phyloP scores from a whole-genome alignment of 164 flowering plant species.

The Umbilicus rupestris region DNA sequence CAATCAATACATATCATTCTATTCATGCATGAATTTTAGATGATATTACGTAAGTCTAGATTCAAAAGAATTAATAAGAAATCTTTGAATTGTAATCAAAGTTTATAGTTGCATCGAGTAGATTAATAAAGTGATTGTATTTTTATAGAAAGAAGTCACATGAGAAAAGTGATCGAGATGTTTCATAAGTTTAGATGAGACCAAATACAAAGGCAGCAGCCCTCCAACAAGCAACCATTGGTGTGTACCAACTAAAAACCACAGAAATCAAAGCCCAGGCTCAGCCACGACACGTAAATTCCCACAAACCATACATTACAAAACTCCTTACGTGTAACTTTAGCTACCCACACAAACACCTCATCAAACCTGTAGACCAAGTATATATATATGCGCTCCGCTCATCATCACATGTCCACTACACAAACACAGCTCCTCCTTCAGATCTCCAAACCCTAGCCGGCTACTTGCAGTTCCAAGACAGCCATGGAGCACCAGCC shows the following conservation, averaged over 20 bases:
- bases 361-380: neutral
- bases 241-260: neutral
- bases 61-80: no score
- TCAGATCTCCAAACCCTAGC: neutral
- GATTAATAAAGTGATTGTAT: no score
- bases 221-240: neutral
- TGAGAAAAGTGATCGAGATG: no score
- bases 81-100: no score
- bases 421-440: neutral
- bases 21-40: no score
- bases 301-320: constrained; percentile 23
- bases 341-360: constrained; percentile 18
- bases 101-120: no score
- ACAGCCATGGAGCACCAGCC: neutral
- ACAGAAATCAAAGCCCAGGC: neutral
- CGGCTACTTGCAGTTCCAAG: neutral
- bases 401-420: neutral
- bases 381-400: neutral
- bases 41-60: no score
- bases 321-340: constrained; percentile 21
- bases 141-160: no score
- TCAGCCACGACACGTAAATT: constrained; percentile 19
- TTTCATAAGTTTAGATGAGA: neutral
- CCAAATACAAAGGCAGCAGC: neutral
- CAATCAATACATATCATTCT: no score